These are phyloP conservation scores for Fonsecaea pugnacius DNA, from an alignment of 2,329 filamentous ascomycete species.

Conservation along the genomic window DNA sequence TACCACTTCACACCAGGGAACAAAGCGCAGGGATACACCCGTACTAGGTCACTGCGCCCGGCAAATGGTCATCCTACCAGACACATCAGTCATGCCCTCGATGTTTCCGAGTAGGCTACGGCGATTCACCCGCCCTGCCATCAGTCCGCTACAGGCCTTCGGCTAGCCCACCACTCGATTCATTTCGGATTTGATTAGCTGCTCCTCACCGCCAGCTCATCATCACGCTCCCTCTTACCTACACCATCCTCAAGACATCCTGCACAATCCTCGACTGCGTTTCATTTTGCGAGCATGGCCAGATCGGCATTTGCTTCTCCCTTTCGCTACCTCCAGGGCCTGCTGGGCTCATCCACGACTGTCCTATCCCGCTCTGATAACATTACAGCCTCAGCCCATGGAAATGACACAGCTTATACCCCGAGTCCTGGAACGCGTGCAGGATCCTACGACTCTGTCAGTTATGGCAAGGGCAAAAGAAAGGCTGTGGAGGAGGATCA, in stretches of 20 bases:
- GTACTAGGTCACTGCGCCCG: conserved; percentile 2
- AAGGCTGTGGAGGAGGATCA: conserved; percentile 17
- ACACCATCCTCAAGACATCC: neutral
- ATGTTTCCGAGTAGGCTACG: conserved; percentile 3
- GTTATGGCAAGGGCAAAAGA: conserved; percentile 25
- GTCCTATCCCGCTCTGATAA: neutral
- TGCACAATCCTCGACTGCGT: neutral
- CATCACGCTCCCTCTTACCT: neutral
- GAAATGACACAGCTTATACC: neutral
- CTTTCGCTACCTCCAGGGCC: conserved; percentile 8
- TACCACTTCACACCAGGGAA: conserved; percentile 7
- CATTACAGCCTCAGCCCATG: neutral
- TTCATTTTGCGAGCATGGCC: conserved; percentile 8
- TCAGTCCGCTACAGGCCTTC: conserved; percentile 5
- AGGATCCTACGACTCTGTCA: neutral
- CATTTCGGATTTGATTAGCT: conserved; percentile 6
- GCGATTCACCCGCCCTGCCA: conserved; percentile 12
- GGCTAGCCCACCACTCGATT: neutral
- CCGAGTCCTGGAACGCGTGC: neutral
- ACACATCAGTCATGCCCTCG: conserved; percentile 17
- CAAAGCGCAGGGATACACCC: conserved; percentile 12
- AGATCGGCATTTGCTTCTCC: conserved; percentile 12
- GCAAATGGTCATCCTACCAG: neutral
- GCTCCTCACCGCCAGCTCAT: conserved; percentile 14
- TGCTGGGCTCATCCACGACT: conserved; percentile 5